Conservation (phyloP, 495 filamentous ascomycete genomes). For the Penicillium ochrochloron region DNA sequence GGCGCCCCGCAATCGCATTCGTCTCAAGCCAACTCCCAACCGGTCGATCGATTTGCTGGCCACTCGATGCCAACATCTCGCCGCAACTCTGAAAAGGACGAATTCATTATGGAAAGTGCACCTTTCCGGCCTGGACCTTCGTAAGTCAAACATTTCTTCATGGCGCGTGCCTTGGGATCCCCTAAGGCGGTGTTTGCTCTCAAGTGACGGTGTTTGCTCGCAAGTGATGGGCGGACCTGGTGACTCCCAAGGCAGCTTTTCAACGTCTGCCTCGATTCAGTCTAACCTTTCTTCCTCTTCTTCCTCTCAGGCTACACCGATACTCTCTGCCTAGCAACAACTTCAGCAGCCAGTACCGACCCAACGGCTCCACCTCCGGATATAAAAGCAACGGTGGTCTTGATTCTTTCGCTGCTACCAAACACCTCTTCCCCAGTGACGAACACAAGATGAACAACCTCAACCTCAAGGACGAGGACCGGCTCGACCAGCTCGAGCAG, state of each 20-base stretch:
- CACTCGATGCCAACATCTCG: constrained; percentile 87
- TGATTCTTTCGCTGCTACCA: constrained; percentile 76
- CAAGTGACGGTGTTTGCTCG: not conserved
- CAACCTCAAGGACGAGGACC: constrained; percentile 50
- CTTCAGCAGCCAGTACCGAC: constrained; percentile 61
- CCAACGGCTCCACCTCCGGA: constrained; percentile 41
- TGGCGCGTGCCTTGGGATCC: not conserved
- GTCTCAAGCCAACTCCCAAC: constrained; percentile 20
- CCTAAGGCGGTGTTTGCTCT: not conserved
- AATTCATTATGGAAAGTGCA: constrained; percentile 42
- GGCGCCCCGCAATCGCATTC: constrained; percentile 37
- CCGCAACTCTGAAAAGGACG: constrained; percentile 61
- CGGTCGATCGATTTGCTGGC: constrained; percentile 58
- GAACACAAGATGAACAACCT: constrained; percentile 57
- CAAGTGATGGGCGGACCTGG: not conserved
- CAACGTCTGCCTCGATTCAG: constrained; percentile 11
- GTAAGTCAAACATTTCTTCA: constrained; percentile 38
- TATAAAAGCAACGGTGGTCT: constrained; percentile 50
- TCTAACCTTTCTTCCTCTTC: constrained; percentile 17
- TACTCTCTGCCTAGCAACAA: constrained; percentile 86
- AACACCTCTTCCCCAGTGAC: constrained; percentile 85
- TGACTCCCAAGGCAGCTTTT: constrained; percentile 10
- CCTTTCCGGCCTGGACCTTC: constrained; percentile 43
- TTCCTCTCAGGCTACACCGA: constrained; percentile 66
- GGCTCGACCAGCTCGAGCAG: no score